Conservation (phyloP, 495 filamentous ascomycete species). For the Penicilliopsis zonata region DNA sequence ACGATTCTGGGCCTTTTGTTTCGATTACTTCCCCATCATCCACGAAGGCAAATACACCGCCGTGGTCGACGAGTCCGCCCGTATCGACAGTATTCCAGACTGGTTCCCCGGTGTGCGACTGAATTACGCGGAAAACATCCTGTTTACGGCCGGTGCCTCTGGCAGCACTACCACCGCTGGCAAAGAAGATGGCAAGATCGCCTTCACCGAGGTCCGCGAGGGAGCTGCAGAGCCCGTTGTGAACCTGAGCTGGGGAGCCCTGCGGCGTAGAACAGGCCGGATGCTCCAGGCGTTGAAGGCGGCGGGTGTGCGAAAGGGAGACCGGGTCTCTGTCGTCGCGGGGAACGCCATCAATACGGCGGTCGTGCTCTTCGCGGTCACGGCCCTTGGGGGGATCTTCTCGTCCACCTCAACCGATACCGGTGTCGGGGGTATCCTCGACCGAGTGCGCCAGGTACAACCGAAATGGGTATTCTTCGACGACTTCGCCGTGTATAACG, state of each 20-base stretch:
- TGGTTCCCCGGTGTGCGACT: conserved; percentile 52
- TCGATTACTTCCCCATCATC: conserved; percentile 46
- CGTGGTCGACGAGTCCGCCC: conserved; percentile 54
- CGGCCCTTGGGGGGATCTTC: conserved; percentile 58
- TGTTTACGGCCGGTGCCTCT: conserved; percentile 22
- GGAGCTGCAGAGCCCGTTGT: conserved; percentile 40
- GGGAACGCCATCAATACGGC: conserved; percentile 65
- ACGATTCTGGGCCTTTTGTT: conserved; percentile 55
- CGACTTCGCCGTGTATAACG: conserved; percentile 68
- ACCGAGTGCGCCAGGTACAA: conserved; percentile 58
- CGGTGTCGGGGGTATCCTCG: conserved; percentile 63
- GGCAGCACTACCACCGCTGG: conserved; percentile 17
- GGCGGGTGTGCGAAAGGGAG: conserved; percentile 52
- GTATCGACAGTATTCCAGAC: conserved; percentile 54
- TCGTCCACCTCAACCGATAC: conserved; percentile 67
- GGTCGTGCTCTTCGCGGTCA: conserved; percentile 49
- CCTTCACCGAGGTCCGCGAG: conserved; percentile 61
- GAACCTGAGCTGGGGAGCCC: conserved; percentile 49
- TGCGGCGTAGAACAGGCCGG: conserved; percentile 41
- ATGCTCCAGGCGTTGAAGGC: conserved; percentile 51
- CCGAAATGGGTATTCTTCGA: conserved; percentile 69
- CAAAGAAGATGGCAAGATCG: conserved; percentile 61
- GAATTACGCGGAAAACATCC: conserved; percentile 75
- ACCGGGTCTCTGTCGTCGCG: conserved; percentile 59
- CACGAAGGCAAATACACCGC: conserved; percentile 42